Evolutionary conservation across 352 stramenopile genomes (phyloP), one percentile per base, ranked within the genome.

Genomic region (Albugo laibachii): DNA sequence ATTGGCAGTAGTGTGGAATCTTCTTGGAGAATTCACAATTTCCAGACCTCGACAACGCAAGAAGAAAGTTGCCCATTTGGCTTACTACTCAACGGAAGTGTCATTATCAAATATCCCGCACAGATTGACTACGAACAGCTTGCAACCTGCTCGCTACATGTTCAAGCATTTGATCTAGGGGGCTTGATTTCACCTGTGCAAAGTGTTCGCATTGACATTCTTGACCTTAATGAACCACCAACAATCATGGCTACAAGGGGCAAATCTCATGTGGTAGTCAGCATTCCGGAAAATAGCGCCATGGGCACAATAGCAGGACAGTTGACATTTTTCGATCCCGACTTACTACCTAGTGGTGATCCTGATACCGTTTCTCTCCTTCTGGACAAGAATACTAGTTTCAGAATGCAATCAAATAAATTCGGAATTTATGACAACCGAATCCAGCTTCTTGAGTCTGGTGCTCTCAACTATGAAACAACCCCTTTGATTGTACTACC

Each of bases 151-250:
- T 3, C 35, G 1, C 10, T 64, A 0, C 34, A 13, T 0, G 54
- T 61, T 11, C 57, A 50, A 21, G 53, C 49, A 5, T 47, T 31
- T 10, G 57, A 64, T 43, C 45, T 49, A 15, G 54, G 47, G 13
- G 50, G 50, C 11, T 36, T 61, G n/a, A 24, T 11, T 4, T 55
- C 57, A 1, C 24, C 49, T 10, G 57, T 50, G 49, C 57, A 64
- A 14, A 13, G 24, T 0, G 37, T 64, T 6, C 41, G 49, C 13
- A 46, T 64, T n/a, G n/a, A 20, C 16, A 34, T 64, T 13, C 41
- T 38, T 38, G 57, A 64, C 27, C 18, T 64, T 2, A 61, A 61
- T 24, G 57, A 64, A 35, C 1, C 27, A 24, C 57, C 57, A 8
- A 42, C 57, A 0, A 52, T 61, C 8, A 20, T 18, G 2, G 8